A percentile compares a stretch with the other conserved stretches of the same genome.
These are phyloP conservation scores for Trifolium dubium DNA, from an alignment of 306 rosid species.

Conservation along the genomic window DNA sequence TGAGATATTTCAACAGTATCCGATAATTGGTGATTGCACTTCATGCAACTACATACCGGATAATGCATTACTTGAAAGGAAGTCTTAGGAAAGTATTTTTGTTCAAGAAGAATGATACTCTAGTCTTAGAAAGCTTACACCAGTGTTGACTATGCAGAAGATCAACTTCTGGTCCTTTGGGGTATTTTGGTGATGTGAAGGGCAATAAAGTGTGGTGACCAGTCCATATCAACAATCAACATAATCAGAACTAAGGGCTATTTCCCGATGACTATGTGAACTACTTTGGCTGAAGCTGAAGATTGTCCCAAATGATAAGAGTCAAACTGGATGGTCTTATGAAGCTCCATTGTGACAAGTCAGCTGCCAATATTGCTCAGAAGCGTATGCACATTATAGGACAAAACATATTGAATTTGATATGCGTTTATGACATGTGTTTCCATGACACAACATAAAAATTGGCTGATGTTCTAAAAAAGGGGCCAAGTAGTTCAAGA, in stretches of 20 bases:
- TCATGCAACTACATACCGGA: no score
- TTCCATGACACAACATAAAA: background rate
- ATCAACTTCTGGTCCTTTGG: background rate
- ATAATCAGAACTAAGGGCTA: background rate
- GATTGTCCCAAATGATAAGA: background rate
- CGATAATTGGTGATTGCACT: background rate
- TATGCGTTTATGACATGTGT: background rate
- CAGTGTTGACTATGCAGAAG: background rate
- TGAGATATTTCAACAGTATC: background rate
- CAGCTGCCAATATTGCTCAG: background rate
- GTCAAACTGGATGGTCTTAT: background rate
- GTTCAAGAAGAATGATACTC: background rate
- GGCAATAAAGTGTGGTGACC: background rate
- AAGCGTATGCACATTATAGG: background rate
- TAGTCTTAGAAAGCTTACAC: background rate
- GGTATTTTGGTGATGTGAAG: conserved; percentile 8
- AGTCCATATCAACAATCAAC: background rate
- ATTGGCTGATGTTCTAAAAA: background rate
- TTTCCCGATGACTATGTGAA: background rate
- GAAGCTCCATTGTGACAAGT: background rate
- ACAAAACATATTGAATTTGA: background rate
- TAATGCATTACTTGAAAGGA: no score
- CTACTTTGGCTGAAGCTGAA: conserved; percentile 4
- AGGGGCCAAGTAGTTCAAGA: background rate
- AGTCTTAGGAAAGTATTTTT: background rate